Evolutionary conservation across 129 eudicot species (phyloP), one percentile per base, ranked within the genome.

Genomic region (Lactuca saligna): DNA sequence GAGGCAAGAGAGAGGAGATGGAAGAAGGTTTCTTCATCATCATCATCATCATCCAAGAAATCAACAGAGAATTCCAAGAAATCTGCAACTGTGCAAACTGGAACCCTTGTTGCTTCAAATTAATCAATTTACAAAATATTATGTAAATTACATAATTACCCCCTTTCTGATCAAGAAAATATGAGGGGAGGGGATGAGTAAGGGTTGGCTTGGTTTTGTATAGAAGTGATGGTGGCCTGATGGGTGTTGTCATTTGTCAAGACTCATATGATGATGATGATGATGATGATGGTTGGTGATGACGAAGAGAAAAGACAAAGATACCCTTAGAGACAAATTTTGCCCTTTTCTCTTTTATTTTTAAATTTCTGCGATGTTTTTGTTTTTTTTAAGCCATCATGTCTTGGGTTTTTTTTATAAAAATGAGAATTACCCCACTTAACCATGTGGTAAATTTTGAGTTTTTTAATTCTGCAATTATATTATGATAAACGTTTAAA

Each of bases 1-100:
- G 97, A 91, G 31, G 94, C 87, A 37, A 75, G 66, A 69, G 94
- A 88, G 60, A 88, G 78, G 70, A 85, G 82, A 74, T 84, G 90
- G 91, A 88, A 78, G 91, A 88, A 78, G 35, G 32, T 65, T 53
- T 77, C 90, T 12, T 71, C 86, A 12, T 72, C 81, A 3, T 76
- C 89, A 3, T 76, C 89, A 4, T 67, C 91, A 4, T 67, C 91
- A 39, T 76, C 88, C 5, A 86, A 82, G 81, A 91, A 82, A 80
- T 73, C 84, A 48, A 57, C 63, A 38, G 83, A 79, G 16, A 75
- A 78, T 1, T 54, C 80, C 35, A 88, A 85, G 63, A 90, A 88
- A 75, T 48, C 90, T 37, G 76, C 80, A 62, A 39, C 82, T 65
- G 88, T 91, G 56, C 84, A 82, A 73, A 85, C 86, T 55, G 97